phyloP scores from a whole-genome alignment of 306 rosid species.

The Heteromeles arbutifolia region DNA sequence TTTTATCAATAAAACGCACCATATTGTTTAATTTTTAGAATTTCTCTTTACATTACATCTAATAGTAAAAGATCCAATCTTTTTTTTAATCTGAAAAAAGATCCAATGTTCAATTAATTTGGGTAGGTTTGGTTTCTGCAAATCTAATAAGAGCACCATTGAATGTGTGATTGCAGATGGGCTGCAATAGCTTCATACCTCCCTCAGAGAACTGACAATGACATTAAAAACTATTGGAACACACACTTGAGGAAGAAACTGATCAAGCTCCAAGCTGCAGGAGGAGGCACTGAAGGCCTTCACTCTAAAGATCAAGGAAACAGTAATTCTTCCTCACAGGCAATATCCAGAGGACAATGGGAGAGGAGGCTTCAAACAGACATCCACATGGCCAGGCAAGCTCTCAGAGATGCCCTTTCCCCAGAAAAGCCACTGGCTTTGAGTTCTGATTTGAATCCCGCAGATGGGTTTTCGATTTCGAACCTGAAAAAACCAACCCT shows the following conservation, averaged over 20 bases:
- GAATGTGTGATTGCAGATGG: constrained; percentile 55
- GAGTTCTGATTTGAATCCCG: neutral
- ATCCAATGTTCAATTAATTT: neutral
- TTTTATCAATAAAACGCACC: neutral
- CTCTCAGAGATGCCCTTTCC: constrained; percentile 70
- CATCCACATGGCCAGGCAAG: constrained; percentile 70
- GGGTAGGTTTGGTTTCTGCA: neutral
- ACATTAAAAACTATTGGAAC: constrained; percentile 94
- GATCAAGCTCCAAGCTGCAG: constrained; percentile 34
- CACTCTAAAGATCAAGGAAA: constrained; percentile 18
- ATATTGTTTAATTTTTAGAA: too few relatives aligned
- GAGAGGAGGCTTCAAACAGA: constrained; percentile 92
- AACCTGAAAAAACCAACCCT: neutral
- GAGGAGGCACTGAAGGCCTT: constrained; percentile 6
- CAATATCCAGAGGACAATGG: constrained; percentile 84
- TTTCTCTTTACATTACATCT: neutral
- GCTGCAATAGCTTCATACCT: constrained; percentile 98
- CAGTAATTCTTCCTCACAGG: constrained; percentile 29
- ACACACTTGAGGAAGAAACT: constrained; percentile 85
- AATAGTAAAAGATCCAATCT: neutral
- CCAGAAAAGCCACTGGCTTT: constrained; percentile 21
- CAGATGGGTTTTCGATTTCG: neutral
- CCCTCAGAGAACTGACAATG: constrained; percentile 94
- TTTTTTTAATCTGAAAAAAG: neutral
- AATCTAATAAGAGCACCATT: constrained; percentile 14